A percentile compares a stretch with the other conserved stretches of the same genome.
Conservation (phyloP, 768 basidiomycete species). For the Lactifluus pinguis region DNA sequence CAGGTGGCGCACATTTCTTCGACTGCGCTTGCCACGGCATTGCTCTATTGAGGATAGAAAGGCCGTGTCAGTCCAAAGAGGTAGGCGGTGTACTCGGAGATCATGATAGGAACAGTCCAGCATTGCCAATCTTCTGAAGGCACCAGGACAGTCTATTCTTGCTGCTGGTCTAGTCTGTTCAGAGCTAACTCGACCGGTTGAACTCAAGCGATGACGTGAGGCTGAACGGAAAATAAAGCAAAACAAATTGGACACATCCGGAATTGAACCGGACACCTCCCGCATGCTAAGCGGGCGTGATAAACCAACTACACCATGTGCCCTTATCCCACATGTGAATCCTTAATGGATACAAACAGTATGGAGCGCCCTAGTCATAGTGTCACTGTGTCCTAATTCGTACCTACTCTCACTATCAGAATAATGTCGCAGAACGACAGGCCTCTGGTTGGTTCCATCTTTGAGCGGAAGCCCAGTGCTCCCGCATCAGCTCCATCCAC, state of each 20-base stretch:
- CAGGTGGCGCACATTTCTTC: too few relatives aligned
- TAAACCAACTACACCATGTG: slow-evolving; percentile 20
- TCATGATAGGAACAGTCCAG: too few relatives aligned
- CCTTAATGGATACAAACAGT: too few relatives aligned
- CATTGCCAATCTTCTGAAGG: too few relatives aligned
- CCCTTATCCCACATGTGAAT: background rate
- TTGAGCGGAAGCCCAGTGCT: slow-evolving; percentile 32
- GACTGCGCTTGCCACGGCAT: too few relatives aligned
- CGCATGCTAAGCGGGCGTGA: slow-evolving; percentile 19
- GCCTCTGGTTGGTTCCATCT: slow-evolving; percentile 37
- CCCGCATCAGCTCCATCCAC: slow-evolving; percentile 22
- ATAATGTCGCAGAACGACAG: slow-evolving; percentile 14
- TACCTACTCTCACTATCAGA: background rate
- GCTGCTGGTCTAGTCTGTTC: too few relatives aligned
- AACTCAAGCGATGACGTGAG: too few relatives aligned
- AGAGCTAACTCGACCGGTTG: too few relatives aligned
- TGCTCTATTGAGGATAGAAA: too few relatives aligned
- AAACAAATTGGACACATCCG: slow-evolving; percentile 12
- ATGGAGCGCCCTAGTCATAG: background rate
- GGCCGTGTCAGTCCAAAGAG: too few relatives aligned
- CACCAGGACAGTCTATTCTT: too few relatives aligned
- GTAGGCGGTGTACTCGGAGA: background rate
- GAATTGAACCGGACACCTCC: slow-evolving; percentile 18
- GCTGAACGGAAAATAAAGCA: too few relatives aligned
- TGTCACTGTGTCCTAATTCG: background rate